Conservation (phyloP, 2,329 filamentous ascomycete genomes). For the Epichloe baconii region DNA sequence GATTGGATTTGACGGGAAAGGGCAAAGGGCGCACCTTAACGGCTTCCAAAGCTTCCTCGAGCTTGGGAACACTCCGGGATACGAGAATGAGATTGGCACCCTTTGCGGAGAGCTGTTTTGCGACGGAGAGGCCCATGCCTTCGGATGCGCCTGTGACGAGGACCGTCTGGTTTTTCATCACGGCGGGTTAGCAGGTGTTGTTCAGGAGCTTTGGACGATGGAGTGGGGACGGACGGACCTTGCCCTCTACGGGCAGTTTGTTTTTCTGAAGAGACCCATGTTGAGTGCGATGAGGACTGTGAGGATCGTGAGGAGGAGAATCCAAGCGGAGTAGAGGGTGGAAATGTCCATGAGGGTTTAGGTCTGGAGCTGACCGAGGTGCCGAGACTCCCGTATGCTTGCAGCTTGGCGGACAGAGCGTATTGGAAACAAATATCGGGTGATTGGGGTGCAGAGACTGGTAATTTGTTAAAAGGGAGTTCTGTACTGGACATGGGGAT, state of each 20-base stretch:
- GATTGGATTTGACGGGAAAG: background rate
- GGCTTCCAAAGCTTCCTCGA: slow-evolving; percentile 54
- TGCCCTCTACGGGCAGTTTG: slow-evolving; percentile 72
- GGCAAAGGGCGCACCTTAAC: slow-evolving; percentile 39
- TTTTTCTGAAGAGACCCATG: slow-evolving; percentile 61
- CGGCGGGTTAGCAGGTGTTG: slow-evolving; percentile 1
- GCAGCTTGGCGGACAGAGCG: background rate
- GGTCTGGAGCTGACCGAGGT: background rate
- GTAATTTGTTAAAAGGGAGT: no score
- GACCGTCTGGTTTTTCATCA: slow-evolving; percentile 48
- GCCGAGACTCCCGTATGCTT: background rate
- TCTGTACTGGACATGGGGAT: no score
- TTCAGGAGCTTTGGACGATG: background rate
- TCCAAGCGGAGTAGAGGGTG: slow-evolving; percentile 8
- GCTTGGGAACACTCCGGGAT: slow-evolving; percentile 62
- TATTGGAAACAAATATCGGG: background rate
- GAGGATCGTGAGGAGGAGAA: slow-evolving; percentile 17
- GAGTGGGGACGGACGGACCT: slow-evolving; percentile 37
- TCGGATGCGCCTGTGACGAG: slow-evolving; percentile 86
- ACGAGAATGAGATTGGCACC: slow-evolving; percentile 82
- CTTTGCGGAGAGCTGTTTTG: slow-evolving; percentile 60
- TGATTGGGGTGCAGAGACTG: background rate
- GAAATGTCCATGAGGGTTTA: slow-evolving; percentile 5
- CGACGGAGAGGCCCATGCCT: slow-evolving; percentile 73
- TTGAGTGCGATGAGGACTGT: slow-evolving; percentile 19